phyloP scores from a whole-genome alignment of 148 eudicot genomes.

The Heliamphora exappendiculata region DNA sequence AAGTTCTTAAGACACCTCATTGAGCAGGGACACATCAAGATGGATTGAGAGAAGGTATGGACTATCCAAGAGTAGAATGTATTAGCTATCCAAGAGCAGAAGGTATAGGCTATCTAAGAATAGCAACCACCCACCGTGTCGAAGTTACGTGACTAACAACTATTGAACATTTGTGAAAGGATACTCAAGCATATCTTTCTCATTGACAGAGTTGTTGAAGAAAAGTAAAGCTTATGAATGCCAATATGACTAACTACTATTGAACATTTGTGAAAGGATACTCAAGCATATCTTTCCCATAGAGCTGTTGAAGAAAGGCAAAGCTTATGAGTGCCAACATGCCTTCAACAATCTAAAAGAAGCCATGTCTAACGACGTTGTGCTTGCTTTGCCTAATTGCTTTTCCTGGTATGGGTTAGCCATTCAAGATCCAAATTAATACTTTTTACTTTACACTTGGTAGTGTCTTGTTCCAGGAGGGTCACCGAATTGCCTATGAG shows the following conservation, averaged over 20 bases:
- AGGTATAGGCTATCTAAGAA: too few relatives aligned
- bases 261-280: too few relatives aligned
- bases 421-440: neutral
- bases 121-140: too few relatives aligned
- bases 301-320: constrained; percentile 3
- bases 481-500: neutral
- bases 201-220: constrained; percentile 6
- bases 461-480: neutral
- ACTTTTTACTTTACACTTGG: neutral
- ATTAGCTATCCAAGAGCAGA: too few relatives aligned
- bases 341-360: neutral
- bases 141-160: too few relatives aligned
- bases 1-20: neutral
- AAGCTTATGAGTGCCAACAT: neutral
- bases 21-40: neutral
- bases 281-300: neutral
- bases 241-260: too few relatives aligned
- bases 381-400: neutral
- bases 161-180: too few relatives aligned
- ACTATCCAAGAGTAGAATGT: neutral
- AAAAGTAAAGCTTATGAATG: neutral
- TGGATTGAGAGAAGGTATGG: neutral
- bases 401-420: too few relatives aligned
- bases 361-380: neutral
- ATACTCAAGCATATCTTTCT: neutral